phyloP scores from a whole-genome alignment of 2,329 filamentous ascomycete genomes.

The Aureobasidium sp. region DNA sequence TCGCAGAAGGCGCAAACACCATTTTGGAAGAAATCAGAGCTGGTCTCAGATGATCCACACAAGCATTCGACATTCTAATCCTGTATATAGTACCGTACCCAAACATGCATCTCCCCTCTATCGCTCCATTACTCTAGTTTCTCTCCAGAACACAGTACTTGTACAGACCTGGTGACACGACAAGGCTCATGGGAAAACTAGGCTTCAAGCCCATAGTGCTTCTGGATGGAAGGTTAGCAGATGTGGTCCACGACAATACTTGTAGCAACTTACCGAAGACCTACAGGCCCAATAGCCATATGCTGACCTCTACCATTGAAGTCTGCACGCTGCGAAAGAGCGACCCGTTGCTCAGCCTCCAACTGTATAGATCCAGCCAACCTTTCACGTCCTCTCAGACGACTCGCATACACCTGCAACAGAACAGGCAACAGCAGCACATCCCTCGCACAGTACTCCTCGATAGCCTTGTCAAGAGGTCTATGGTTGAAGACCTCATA shows the following conservation, averaged over 20 bases:
- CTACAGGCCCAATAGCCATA: slow-evolving; percentile 23
- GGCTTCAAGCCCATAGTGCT: neutral
- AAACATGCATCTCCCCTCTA: neutral
- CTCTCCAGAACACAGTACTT: neutral
- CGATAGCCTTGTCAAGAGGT: slow-evolving; percentile 33
- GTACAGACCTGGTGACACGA: neutral
- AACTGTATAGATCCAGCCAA: slow-evolving; percentile 22
- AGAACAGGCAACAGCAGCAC: slow-evolving; percentile 34
- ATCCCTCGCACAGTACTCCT: slow-evolving; percentile 40
- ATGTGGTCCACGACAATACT: neutral
- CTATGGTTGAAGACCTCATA: slow-evolving; percentile 41
- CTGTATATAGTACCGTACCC: neutral
- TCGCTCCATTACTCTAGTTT: neutral
- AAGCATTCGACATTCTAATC: neutral
- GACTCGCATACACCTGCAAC: slow-evolving; percentile 15
- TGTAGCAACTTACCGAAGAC: neutral
- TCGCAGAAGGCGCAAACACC: slow-evolving; percentile 63
- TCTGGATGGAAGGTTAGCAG: neutral
- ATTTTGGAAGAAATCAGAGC: slow-evolving; percentile 55
- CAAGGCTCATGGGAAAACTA: neutral
- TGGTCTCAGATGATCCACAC: neutral
- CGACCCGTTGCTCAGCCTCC: slow-evolving; percentile 23
- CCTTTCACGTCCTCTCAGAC: neutral
- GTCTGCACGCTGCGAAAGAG: slow-evolving; percentile 20
- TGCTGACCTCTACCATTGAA: slow-evolving; percentile 24